Conservation (phyloP, 257 asterid species). For the Plantago major region DNA sequence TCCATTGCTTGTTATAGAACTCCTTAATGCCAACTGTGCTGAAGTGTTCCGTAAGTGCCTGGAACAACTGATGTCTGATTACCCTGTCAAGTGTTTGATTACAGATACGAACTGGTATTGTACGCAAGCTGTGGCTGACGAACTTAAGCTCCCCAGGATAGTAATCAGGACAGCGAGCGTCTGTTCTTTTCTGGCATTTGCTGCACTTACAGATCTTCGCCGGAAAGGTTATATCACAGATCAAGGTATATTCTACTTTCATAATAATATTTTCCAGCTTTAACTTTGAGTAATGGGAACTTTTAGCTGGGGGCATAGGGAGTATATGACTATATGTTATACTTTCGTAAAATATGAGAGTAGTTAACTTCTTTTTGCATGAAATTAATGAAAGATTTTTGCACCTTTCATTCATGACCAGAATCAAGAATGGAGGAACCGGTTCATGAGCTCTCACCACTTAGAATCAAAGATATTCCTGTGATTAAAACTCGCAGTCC, state of each 20-base stretch:
- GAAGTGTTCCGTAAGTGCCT: constrained; percentile 19
- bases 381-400: background rate
- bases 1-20: constrained; percentile 15
- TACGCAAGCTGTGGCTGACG: constrained; percentile 29
- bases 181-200: constrained; percentile 26
- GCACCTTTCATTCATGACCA: constrained; percentile 6
- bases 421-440: constrained; percentile 28
- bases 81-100: constrained; percentile 21
- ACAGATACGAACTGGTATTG: constrained; percentile 27
- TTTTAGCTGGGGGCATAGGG: too few species aligned
- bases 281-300: too few species aligned
- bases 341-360: too few species aligned
- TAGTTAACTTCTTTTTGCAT: background rate
- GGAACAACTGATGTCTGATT: background rate
- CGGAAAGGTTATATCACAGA: constrained; percentile 24
- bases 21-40: constrained; percentile 19
- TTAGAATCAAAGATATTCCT: constrained; percentile 33
- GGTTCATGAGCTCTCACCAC: constrained; percentile 31
- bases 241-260: constrained; percentile 29
- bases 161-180: constrained; percentile 32
- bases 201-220: constrained; percentile 22
- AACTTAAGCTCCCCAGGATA: constrained; percentile 37
- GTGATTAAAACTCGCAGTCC: constrained; percentile 8
- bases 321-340: too few species aligned
- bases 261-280: constrained; percentile 7